Percentiles rank a stretch among this genome's conserved stretches.
Conservation (phyloP, 2,329 filamentous ascomycete genomes). For the Cladorrhinum sp. region DNA sequence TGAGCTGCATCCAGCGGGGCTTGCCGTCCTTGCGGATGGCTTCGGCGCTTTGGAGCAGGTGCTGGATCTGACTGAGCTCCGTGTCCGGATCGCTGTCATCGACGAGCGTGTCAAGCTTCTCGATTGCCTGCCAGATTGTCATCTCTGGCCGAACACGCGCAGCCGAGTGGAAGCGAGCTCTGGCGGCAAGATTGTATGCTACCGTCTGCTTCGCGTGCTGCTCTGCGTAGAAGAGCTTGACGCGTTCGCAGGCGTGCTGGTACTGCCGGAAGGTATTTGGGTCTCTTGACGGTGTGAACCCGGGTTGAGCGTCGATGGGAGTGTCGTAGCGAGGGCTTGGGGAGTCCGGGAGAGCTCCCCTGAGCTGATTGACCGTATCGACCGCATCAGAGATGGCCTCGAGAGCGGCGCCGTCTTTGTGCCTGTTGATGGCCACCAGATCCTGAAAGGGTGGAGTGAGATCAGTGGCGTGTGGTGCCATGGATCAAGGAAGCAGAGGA, state of each 20-base stretch:
- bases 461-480: background rate
- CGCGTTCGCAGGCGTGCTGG: conserved; percentile 75
- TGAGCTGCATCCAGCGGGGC: conserved; percentile 78
- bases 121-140: conserved; percentile 88
- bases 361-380: conserved; percentile 35
- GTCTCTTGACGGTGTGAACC: conserved; percentile 35
- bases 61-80: conserved; percentile 81
- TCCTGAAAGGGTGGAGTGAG: background rate
- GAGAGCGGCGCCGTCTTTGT: conserved; percentile 23
- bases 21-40: conserved; percentile 83
- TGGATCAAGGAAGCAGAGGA: background rate
- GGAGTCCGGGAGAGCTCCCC: conserved; percentile 9
- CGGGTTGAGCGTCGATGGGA: conserved; percentile 18
- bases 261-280: conserved; percentile 59
- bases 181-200: conserved; percentile 79
- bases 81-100: conserved; percentile 92
- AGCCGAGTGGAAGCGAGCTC: conserved; percentile 65
- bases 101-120: conserved; percentile 86
- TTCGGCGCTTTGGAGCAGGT: conserved; percentile 83
- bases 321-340: background rate
- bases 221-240: conserved; percentile 81
- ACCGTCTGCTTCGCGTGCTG: conserved; percentile 71
- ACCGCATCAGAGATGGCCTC: conserved; percentile 37
- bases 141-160: conserved; percentile 64
- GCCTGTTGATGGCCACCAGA: background rate